Conservation (phyloP, 2,329 filamentous ascomycete genomes). For the Lecanicillium sp. region DNA sequence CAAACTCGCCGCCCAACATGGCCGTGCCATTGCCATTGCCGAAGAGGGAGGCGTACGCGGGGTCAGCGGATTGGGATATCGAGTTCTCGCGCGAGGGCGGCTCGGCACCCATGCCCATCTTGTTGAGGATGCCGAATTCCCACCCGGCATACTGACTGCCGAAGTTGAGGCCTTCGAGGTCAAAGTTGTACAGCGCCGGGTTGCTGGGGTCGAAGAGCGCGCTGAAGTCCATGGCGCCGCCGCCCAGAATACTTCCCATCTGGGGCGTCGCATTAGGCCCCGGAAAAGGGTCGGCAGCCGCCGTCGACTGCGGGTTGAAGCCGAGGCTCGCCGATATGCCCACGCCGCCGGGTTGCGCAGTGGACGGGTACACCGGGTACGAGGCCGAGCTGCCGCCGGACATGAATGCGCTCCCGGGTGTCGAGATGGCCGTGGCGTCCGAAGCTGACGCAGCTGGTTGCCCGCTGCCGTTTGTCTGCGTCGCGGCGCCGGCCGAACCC, state of each 20-base stretch:
- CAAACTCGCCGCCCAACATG: conserved; percentile 46
- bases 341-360: conserved; percentile 38
- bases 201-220: conserved; percentile 85
- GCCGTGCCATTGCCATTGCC: conserved; percentile 42
- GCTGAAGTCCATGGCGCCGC: conserved; percentile 47
- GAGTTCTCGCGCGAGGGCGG: conserved; percentile 63
- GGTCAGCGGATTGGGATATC: conserved; percentile 34
- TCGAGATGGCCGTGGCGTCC: conserved; percentile 36
- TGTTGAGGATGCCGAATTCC: conserved; percentile 92
- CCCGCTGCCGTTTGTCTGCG: conserved; percentile 40
- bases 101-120: conserved; percentile 78
- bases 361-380: conserved; percentile 46
- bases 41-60: conserved; percentile 42
- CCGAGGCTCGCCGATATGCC: conserved; percentile 42
- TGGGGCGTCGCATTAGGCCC: conserved; percentile 42
- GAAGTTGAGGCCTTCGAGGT: conserved; percentile 81
- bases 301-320: conserved; percentile 64
- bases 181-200: conserved; percentile 90
- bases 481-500: conserved; percentile 35
- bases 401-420: conserved; percentile 41
- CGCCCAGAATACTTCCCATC: conserved; percentile 43
- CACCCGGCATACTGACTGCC: conserved; percentile 93
- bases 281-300: conserved; percentile 68
- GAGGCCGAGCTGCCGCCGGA: conserved; percentile 39
- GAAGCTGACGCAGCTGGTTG: conserved; percentile 39